Percentiles rank a stretch among this genome's conserved stretches.
Conservation (phyloP, 768 basidiomycete genomes). For the Termitomyces sp. region DNA sequence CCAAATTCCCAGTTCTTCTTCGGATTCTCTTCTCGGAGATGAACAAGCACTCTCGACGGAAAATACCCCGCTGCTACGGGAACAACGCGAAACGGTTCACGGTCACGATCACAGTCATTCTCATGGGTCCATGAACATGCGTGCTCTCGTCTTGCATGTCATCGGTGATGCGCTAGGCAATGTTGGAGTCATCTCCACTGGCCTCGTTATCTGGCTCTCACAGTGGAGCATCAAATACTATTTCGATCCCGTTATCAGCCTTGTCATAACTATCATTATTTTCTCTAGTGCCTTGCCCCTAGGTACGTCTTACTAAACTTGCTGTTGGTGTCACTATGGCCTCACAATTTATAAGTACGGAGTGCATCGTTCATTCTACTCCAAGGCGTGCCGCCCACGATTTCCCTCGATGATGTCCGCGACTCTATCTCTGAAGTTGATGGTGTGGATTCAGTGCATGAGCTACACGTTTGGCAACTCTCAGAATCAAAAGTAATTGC, state of each 20-base stretch:
- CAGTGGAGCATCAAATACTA: constrained; percentile 84
- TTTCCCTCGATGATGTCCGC: constrained; percentile 88
- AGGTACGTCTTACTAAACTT: constrained; percentile 40
- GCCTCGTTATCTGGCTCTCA: constrained; percentile 90
- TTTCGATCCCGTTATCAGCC: constrained; percentile 89
- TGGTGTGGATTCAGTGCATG: constrained; percentile 86
- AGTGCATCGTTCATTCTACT: constrained; percentile 93
- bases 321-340: not conserved
- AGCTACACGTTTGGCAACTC: constrained; percentile 96
- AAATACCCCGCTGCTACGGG: constrained; percentile 40
- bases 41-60: constrained; percentile 27
- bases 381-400: constrained; percentile 87
- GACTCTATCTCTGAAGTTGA: constrained; percentile 76
- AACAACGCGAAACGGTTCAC: constrained; percentile 10
- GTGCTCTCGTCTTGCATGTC: constrained; percentile 90
- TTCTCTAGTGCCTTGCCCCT: constrained; percentile 94
- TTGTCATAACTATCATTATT: constrained; percentile 94
- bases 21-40: constrained; percentile 10
- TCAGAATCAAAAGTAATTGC: constrained; percentile 94
- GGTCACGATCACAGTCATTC: constrained; percentile 29
- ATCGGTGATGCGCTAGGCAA: constrained; percentile 97
- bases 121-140: constrained; percentile 96
- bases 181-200: constrained; percentile 94
- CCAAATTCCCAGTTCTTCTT: not conserved
- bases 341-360: constrained; percentile 46